Base-by-base conservation (phyloP, 176 grass and related monocot species). In the Typha latifolia region DNA sequence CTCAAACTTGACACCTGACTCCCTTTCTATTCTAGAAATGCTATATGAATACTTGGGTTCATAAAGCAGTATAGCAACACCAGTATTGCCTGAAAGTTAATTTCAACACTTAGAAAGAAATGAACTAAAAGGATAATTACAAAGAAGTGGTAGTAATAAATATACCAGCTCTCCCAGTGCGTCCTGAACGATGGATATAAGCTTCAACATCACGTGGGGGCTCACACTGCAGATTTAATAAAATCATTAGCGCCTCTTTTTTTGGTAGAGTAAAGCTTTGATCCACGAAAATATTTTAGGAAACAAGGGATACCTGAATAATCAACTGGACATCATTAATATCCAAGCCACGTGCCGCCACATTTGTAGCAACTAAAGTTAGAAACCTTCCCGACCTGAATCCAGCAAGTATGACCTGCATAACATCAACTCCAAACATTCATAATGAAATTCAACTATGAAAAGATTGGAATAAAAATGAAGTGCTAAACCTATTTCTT, bases 141-240 rank as follows among this genome's bases (percentile, higher is more conserved):
- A 70, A n/a, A 78, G 22, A 15, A 74, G 12, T 9, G 22, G 57
- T 22, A 12, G 16, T 56, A 55, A 18, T 27, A 64, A 48, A 62
- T 52, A 24, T 72, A 95, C 90, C 94, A 66, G 94, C 94, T 72
- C 94, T 90, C 32, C 94, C 94, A 74, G 94, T 99, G 64, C 94
- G 89, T 15, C 89, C 89, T 51, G 94, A 99, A 15, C 89, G 83
- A 74, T 99, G 94, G 49, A 99, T 99, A 66, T 99, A 99, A 59
- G 89, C 89, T 90, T 99, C 94, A 77, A 99, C 89, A 79, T 99
- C 94, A 63, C 86, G 89, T 61, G 94, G 94, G 49, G 94, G 89
- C 64, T 99, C 94, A 77, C 94, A 99, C 94, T 99, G 57, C 11
- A 69, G 80, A 63, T 62, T 71, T 62, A 16, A 77, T 47, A 32